Evolutionary conservation across 2,329 filamentous ascomycete genomes (phyloP).

Genomic region (Aspergillus bombycis): DNA sequence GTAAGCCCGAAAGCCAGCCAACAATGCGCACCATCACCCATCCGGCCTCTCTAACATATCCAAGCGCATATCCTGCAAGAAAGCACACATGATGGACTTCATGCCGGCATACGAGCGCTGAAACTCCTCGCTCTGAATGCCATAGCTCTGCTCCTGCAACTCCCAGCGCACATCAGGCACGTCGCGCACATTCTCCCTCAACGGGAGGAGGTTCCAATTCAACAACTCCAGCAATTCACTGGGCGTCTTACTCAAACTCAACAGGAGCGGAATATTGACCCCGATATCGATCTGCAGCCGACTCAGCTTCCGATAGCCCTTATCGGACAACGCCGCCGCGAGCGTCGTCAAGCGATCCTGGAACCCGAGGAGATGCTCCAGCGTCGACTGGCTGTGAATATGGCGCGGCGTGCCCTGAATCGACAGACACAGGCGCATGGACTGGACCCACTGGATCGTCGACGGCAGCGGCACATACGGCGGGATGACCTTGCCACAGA

Average conservation of each 20-base stretch:
- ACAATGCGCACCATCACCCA: not conserved
- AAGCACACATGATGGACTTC: slow-evolving; percentile 10
- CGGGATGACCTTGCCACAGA: slow-evolving; percentile 13
- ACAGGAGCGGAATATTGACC: slow-evolving; percentile 13
- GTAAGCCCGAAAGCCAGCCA: too few species aligned
- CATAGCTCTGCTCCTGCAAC: slow-evolving; percentile 17
- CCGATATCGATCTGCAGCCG: slow-evolving; percentile 6
- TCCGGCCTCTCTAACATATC: slow-evolving; percentile 8
- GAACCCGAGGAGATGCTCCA: slow-evolving; percentile 12
- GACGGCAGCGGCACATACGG: slow-evolving; percentile 14
- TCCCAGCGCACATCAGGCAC: slow-evolving; percentile 5
- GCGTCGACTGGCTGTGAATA: slow-evolving; percentile 3
- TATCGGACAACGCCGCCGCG: not conserved
- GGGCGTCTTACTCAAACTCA: slow-evolving; percentile 18
- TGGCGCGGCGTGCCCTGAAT: slow-evolving; percentile 14
- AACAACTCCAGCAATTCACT: slow-evolving; percentile 13
- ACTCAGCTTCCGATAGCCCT: not conserved
- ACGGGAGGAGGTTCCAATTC: slow-evolving; percentile 11
- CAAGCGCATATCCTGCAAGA: slow-evolving; percentile 13
- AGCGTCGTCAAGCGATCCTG: slow-evolving; percentile 9
- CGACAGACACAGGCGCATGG: slow-evolving; percentile 9
- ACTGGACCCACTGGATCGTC: slow-evolving; percentile 10
- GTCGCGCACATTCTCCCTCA: slow-evolving; percentile 5
- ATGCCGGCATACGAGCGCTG: slow-evolving; percentile 6
- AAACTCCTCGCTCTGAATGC: slow-evolving; percentile 15